Evolutionary conservation across 2,329 filamentous ascomycete genomes (phyloP).

Genomic region (Passalora sequoiae): DNA sequence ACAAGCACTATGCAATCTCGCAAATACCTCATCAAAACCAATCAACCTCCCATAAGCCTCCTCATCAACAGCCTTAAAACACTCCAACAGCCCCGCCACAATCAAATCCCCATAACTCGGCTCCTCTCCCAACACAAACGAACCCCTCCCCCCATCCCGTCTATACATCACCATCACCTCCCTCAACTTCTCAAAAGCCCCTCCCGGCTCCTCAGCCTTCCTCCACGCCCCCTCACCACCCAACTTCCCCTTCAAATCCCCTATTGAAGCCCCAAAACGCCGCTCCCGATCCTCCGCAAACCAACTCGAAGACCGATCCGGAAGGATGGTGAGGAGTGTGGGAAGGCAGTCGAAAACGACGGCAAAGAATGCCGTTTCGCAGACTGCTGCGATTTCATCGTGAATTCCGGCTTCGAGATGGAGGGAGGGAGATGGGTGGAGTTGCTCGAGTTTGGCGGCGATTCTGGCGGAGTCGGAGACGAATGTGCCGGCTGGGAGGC

Average conservation of each 20-base stretch:
- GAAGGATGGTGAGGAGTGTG: conserved; percentile 47
- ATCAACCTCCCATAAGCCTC: conserved; percentile 35
- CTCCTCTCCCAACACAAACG: conserved; percentile 56
- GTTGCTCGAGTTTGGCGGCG: conserved; percentile 54
- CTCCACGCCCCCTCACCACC: conserved; percentile 48
- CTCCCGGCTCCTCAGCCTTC: conserved; percentile 46
- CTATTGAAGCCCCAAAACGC: conserved; percentile 49
- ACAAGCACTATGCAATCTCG: conserved; percentile 34
- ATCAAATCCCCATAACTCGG: conserved; percentile 54
- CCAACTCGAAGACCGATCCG: conserved; percentile 51
- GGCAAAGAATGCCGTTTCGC: conserved; percentile 37
- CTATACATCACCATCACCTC: conserved; percentile 52
- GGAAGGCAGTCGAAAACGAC: conserved; percentile 46
- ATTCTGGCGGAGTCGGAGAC: conserved; percentile 63
- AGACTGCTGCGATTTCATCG: conserved; percentile 41
- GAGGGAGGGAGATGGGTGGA: conserved; percentile 54
- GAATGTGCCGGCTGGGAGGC: conserved; percentile 52
- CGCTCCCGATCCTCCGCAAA: conserved; percentile 51
- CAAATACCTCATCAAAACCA: conserved; percentile 35
- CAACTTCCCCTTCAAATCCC: conserved; percentile 38
- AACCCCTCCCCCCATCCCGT: too few species aligned
- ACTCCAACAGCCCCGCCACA: conserved; percentile 43
- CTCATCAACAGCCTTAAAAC: conserved; percentile 29
- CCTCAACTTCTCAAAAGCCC: conserved; percentile 35
- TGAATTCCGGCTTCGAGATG: conserved; percentile 43